phyloP scores from a whole-genome alignment of 148 eudicot species.

The Linanthus parryae region DNA sequence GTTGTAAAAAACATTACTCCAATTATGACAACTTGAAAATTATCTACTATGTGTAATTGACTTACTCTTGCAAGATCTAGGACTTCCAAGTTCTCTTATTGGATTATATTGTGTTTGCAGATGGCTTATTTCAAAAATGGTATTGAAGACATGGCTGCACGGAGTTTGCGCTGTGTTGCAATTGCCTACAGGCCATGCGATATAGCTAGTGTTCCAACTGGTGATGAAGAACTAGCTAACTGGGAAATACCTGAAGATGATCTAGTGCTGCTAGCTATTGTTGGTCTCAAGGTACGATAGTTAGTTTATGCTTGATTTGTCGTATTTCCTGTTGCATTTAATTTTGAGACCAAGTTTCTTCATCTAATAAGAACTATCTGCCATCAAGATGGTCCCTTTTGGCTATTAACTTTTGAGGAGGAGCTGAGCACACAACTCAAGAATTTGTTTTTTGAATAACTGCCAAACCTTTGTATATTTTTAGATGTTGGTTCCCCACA shows the following conservation, averaged over 20 bases:
- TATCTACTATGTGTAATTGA: neutral
- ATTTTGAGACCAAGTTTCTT: too few relatives aligned
- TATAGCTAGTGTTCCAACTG: constrained; percentile 43
- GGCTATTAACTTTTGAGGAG: too few relatives aligned
- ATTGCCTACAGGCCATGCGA: constrained; percentile 57
- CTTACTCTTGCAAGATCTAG: too few relatives aligned
- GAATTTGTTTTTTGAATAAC: too few relatives aligned
- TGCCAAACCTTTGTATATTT: too few relatives aligned
- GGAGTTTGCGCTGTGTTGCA: constrained; percentile 93
- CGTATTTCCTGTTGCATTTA: constrained; percentile 22
- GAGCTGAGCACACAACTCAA: too few relatives aligned
- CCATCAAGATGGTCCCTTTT: too few relatives aligned
- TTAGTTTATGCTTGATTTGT: neutral
- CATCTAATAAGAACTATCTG: too few relatives aligned
- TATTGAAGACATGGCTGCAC: constrained; percentile 76
- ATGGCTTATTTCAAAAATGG: constrained; percentile 34
- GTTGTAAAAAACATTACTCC: neutral
- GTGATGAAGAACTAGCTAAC: constrained; percentile 53
- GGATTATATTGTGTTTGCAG: constrained; percentile 22
- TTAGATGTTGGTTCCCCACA: too few relatives aligned
- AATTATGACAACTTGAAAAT: too few relatives aligned
- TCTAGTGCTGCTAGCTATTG: constrained; percentile 70
- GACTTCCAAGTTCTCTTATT: neutral
- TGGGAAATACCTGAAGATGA: constrained; percentile 81
- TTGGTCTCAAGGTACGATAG: constrained; percentile 72